Evolutionary conservation across 1,284 basidiomycete species (phyloP).

Genomic region (Irpex sp.): DNA sequence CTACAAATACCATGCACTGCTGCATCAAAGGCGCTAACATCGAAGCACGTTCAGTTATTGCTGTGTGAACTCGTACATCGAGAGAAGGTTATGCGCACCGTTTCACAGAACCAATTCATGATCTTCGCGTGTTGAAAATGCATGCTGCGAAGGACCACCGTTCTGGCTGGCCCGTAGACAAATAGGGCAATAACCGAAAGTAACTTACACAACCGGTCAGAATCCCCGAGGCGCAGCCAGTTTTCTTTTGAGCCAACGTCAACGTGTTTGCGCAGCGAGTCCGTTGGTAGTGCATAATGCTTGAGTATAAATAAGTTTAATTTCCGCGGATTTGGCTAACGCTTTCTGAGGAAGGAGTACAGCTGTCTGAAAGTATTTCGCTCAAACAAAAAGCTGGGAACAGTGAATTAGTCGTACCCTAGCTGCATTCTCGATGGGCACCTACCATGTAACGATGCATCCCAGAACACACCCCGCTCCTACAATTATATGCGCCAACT

Average conservation of each 20-base stretch:
- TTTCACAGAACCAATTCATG: background rate
- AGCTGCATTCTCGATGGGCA: background rate
- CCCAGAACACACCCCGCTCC: slow-evolving; percentile 22
- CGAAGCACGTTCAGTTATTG: background rate
- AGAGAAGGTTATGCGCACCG: background rate
- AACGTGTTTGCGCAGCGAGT: too few species aligned
- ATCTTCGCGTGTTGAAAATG: too few species aligned
- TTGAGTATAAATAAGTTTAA: background rate
- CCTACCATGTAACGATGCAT: slow-evolving; percentile 30
- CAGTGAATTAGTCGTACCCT: background rate
- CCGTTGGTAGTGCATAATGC: background rate
- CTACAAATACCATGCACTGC: background rate
- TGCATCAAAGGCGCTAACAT: background rate
- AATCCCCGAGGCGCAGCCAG: too few species aligned
- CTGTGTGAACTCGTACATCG: background rate
- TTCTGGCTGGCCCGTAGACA: too few species aligned
- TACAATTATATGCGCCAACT: slow-evolving; percentile 26
- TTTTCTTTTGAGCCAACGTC: too few species aligned
- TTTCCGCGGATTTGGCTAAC: background rate
- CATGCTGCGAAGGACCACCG: too few species aligned
- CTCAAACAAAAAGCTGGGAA: slow-evolving; percentile 9
- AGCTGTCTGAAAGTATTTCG: slow-evolving; percentile 3
- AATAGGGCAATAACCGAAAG: too few species aligned
- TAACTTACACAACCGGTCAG: too few species aligned
- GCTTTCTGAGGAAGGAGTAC: slow-evolving; percentile 1